Evolutionary conservation across 1,139 yeast species (phyloP).

Genomic region (Yamadazyma blattariae): DNA sequence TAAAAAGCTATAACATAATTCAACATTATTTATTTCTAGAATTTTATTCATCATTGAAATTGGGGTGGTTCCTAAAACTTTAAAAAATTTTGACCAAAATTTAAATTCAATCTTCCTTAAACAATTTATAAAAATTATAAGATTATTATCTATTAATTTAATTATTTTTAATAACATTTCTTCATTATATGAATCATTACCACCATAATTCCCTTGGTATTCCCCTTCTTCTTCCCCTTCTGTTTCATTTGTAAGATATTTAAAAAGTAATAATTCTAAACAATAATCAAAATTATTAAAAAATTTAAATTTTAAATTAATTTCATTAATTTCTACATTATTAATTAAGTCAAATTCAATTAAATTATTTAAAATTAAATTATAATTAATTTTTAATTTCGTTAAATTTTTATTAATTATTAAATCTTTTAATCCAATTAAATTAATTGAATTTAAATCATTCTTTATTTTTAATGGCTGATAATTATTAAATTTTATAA

Average conservation of each 20-base stretch:
- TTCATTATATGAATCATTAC: background rate
- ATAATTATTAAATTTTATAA: slow-evolving; percentile 20
- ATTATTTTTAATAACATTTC: slow-evolving; percentile 22
- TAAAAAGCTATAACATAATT: slow-evolving; percentile 41
- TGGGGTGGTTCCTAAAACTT: slow-evolving; percentile 34
- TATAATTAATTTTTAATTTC: slow-evolving; percentile 27
- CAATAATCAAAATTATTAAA: slow-evolving; percentile 38
- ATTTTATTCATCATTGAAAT: slow-evolving; percentile 37
- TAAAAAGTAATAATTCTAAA: slow-evolving; percentile 38
- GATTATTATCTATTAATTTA: slow-evolving; percentile 28
- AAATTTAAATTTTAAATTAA: slow-evolving; percentile 23
- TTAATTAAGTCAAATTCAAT: slow-evolving; percentile 38
- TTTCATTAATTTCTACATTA: slow-evolving; percentile 15
- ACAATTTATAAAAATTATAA: slow-evolving; percentile 38
- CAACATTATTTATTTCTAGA: slow-evolving; percentile 35
- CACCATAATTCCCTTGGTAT: slow-evolving; percentile 3
- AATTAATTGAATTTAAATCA: slow-evolving; percentile 18
- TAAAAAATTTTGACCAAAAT: slow-evolving; percentile 39
- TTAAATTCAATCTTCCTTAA: slow-evolving; percentile 42
- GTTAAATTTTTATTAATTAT: slow-evolving; percentile 20
- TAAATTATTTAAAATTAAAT: slow-evolving; percentile 35
- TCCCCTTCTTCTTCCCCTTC: slow-evolving; percentile 2
- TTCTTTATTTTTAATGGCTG: slow-evolving; percentile 28
- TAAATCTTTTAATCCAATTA: slow-evolving; percentile 34
- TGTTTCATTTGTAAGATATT: slow-evolving; percentile 24